Base-by-base conservation (phyloP, 768 basidiomycete genomes). In the Tylopilus cervinicoccineus region DNA sequence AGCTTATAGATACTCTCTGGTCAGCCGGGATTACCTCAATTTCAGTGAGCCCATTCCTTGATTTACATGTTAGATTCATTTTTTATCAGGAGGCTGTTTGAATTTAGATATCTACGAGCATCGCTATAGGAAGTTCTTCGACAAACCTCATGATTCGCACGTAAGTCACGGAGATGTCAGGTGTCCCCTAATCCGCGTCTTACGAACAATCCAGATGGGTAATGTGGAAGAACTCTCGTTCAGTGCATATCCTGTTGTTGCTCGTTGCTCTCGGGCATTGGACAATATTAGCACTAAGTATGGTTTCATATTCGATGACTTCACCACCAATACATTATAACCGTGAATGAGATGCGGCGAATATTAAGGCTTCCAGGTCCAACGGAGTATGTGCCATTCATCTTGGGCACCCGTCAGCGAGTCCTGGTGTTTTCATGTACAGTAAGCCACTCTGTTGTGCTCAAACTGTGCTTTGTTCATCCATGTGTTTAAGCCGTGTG, bases 131-230 rank as follows among this genome's bases (percentile, higher is more conserved):
- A 23, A 38, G 53, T 32, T 26, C 48, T 19, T 64, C 61, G 2
- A 45, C 46, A 12, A 64, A 66, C 43, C 9, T 64, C 19, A 53
- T 63, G 52, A 50, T 64, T 39, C 59, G 64, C 38, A 59, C 61
- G 64, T 66, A 34, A 37, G 63, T 44, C 23, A 16, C 3, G 27
- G 4, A 20, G 5, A 2, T 22, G 16, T 29, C 23, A 4, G n/a
- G 13, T n/a, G 6, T 23, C 26, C 6, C 3, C 8, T 19, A 13
- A 11, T 33, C 44, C 11, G 3, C 0, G 3, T 38, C 23, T 50
- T 3, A 24, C 48, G 23, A 31, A 24, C 10, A 6, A 5, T 5
- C 2, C 11, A 64, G 64, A 38, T 65, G 64, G 64, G 41, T 61
- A n/a, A 53, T 64, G 24, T 64, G 64, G 63, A 59, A 45, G 34